Conservation (phyloP, 75 land plant species). For the Picea sitchensis region DNA sequence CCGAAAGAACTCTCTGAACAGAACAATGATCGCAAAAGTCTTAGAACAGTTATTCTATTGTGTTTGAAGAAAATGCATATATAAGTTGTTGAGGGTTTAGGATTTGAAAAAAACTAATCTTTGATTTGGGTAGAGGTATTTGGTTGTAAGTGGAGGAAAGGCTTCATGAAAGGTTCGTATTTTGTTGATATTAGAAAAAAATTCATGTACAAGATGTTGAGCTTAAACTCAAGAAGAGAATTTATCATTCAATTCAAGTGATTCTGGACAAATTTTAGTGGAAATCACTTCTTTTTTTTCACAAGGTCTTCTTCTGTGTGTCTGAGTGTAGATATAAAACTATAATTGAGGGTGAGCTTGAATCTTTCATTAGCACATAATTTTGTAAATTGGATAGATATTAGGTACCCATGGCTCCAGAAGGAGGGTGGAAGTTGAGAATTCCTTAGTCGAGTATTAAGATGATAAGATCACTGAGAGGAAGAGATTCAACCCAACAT, state of each 20-base stretch:
- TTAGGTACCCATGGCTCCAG: background rate
- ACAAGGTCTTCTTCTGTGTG: too few relatives aligned
- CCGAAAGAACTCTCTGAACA: too few relatives aligned
- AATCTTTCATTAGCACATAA: background rate
- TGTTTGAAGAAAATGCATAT: too few relatives aligned
- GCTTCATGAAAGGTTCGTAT: background rate
- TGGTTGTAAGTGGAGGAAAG: background rate
- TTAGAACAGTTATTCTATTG: too few relatives aligned
- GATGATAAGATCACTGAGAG: background rate
- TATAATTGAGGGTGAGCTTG: background rate
- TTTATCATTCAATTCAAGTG: background rate
- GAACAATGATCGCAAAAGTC: too few relatives aligned
- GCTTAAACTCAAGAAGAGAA: background rate
- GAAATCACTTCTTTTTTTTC: background rate
- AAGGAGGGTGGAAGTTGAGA: background rate
- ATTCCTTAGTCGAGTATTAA: background rate
- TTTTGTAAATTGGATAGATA: background rate
- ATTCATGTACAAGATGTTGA: background rate
- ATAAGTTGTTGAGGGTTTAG: too few relatives aligned
- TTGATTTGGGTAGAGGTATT: too few relatives aligned
- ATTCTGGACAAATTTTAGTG: background rate
- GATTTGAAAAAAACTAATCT: too few relatives aligned
- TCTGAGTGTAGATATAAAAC: too few relatives aligned
- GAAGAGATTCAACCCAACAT: slow-evolving; percentile 4
- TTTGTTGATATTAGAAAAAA: background rate